Evolutionary conservation across 805 yeast genomes (phyloP).

Genomic region (Candida ponderosae): DNA sequence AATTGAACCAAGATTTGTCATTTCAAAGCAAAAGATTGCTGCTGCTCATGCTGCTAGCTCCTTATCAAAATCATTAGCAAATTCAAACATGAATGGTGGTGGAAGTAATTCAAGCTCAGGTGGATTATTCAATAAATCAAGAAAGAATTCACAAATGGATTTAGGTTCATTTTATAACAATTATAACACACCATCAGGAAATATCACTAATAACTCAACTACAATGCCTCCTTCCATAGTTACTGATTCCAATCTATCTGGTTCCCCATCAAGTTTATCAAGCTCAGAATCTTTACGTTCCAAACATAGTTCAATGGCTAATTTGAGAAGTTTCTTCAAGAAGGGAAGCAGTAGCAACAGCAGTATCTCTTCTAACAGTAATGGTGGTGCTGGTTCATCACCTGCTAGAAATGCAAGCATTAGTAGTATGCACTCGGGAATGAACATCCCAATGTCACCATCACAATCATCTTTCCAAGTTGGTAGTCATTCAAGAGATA

Average conservation of each 20-base stretch:
- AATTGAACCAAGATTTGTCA: constrained; percentile 81
- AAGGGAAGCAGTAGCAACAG: constrained; percentile 21
- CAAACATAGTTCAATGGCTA: constrained; percentile 74
- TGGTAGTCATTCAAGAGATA: constrained; percentile 11
- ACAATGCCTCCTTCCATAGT: too few species aligned
- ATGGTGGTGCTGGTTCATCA: constrained; percentile 7
- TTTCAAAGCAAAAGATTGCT: constrained; percentile 66
- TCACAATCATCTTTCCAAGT: constrained; percentile 9
- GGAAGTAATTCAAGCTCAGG: constrained; percentile 44
- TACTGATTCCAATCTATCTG: constrained; percentile 18
- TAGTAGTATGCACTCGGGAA: constrained; percentile 3
- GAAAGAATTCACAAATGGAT: constrained; percentile 27
- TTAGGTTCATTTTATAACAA: constrained; percentile 19
- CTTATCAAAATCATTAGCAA: constrained; percentile 10
- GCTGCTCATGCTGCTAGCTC: constrained; percentile 16
- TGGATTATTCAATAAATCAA: constrained; percentile 37
- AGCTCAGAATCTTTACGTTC: constrained; percentile 29
- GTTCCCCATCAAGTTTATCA: constrained; percentile 19
- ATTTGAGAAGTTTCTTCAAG: constrained; percentile 65
- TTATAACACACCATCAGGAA: background rate
- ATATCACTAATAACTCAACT: constrained; percentile 22
- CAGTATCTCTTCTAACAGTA: constrained; percentile 2
- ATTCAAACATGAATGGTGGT: constrained; percentile 8
- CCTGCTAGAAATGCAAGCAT: constrained; percentile 17
- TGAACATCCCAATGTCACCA: constrained; percentile 13